Conservation (phyloP, 768 basidiomycete species). For the Naganishia vishniacii region DNA sequence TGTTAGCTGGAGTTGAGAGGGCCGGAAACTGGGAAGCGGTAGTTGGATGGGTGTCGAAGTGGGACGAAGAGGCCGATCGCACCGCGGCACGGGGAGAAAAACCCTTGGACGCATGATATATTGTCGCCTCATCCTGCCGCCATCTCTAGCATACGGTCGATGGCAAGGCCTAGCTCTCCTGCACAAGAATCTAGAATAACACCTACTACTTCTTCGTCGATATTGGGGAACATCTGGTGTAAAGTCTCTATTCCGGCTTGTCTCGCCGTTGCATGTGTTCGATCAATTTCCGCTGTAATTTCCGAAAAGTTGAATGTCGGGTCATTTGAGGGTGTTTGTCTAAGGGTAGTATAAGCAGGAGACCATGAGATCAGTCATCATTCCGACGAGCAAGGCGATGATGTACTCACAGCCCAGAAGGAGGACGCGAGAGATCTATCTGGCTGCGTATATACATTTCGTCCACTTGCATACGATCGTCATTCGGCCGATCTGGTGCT, state of each 20-base stretch:
- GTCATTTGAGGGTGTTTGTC: slow-evolving; percentile 34
- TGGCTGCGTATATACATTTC: slow-evolving; percentile 24
- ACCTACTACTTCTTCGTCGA: slow-evolving; percentile 77
- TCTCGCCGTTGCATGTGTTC: slow-evolving; percentile 66
- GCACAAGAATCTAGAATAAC: slow-evolving; percentile 84
- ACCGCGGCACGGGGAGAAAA: neutral
- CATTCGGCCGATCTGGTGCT: slow-evolving; percentile 4
- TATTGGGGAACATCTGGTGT: slow-evolving; percentile 76
- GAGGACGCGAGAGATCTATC: slow-evolving; percentile 22
- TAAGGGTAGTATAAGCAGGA: slow-evolving; percentile 12
- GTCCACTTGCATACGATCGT: slow-evolving; percentile 22
- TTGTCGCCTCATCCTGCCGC: slow-evolving; percentile 24
- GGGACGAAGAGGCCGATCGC: slow-evolving; percentile 29
- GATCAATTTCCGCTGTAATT: slow-evolving; percentile 60
- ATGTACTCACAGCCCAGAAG: slow-evolving; percentile 26
- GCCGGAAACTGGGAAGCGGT: slow-evolving; percentile 36
- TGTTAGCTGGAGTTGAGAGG: slow-evolving; percentile 25
- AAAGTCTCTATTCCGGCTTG: slow-evolving; percentile 70
- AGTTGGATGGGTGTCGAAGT: slow-evolving; percentile 34
- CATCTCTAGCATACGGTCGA: slow-evolving; percentile 54
- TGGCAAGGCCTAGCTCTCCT: slow-evolving; percentile 82
- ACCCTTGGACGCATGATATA: neutral
- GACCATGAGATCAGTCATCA: slow-evolving; percentile 26
- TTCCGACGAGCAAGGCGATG: neutral
- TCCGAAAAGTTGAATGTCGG: slow-evolving; percentile 59